These are phyloP conservation scores for Ceratobasidium sp. DNA, from an alignment of 1,284 basidiomycete genomes.

Conservation along the genomic window DNA sequence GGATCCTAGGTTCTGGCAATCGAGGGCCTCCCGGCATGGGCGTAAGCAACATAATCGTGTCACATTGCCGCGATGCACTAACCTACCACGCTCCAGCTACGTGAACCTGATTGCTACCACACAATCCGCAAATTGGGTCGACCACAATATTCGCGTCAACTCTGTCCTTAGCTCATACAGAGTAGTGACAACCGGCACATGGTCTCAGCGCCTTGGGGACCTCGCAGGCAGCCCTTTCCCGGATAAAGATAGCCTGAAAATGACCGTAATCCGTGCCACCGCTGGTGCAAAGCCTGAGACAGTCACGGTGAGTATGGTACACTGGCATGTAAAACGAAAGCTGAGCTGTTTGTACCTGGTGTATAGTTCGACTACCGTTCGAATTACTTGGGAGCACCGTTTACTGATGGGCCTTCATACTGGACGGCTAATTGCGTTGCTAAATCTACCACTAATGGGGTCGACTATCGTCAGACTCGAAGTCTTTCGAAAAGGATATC, in stretches of 20 bases:
- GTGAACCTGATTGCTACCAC: constrained; percentile 48
- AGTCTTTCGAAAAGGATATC: neutral
- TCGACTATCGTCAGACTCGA: constrained; percentile 59
- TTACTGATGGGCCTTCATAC: constrained; percentile 68
- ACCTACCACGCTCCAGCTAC: constrained; percentile 26
- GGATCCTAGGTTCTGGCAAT: constrained; percentile 28
- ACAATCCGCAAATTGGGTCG: constrained; percentile 47
- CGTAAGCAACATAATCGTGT: constrained; percentile 8
- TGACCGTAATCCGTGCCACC: constrained; percentile 65
- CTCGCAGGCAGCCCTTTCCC: constrained; percentile 68
- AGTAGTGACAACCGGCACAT: constrained; percentile 33
- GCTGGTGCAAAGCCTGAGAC: constrained; percentile 61
- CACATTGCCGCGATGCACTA: too few species aligned
- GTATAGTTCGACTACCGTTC: constrained; percentile 60
- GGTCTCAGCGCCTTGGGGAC: constrained; percentile 69
- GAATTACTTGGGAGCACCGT: constrained; percentile 64
- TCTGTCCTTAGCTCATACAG: constrained; percentile 49
- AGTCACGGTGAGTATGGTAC: constrained; percentile 57
- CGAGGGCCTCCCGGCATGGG: constrained; percentile 25
- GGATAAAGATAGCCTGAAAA: constrained; percentile 63
- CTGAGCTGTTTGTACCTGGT: neutral
- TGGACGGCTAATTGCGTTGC: constrained; percentile 74
- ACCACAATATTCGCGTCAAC: constrained; percentile 48
- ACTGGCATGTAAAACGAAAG: neutral
- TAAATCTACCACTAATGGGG: constrained; percentile 67